phyloP scores from a whole-genome alignment of 2,329 filamentous ascomycete genomes.

The Daldinia sp. region DNA sequence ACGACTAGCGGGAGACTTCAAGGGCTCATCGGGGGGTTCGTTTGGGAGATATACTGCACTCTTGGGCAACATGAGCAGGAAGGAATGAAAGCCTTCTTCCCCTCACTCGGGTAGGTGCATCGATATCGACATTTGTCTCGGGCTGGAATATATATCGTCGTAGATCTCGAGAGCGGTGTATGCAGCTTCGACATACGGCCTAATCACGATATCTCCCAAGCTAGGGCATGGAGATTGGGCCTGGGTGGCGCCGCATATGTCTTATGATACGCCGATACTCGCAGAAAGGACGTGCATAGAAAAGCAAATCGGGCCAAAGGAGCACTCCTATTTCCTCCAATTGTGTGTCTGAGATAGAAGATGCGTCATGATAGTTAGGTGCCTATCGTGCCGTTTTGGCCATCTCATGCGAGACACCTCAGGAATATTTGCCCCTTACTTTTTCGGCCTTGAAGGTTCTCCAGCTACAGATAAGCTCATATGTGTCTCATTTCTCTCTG shows the following conservation, averaged over 20 bases:
- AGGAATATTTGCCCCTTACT: neutral
- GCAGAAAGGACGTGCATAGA: conserved; percentile 21
- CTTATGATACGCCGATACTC: conserved; percentile 16
- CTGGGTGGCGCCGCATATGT: conserved; percentile 26
- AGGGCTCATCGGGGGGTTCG: neutral
- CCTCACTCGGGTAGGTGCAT: neutral
- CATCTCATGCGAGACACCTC: neutral
- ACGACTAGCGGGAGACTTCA: neutral
- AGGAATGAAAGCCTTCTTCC: neutral
- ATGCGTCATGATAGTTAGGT: neutral
- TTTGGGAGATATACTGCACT: neutral
- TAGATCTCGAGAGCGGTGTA: conserved; percentile 17
- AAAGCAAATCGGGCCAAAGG: conserved; percentile 13
- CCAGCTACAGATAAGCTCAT: neutral
- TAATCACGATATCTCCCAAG: conserved; percentile 7
- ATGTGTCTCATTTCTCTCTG: neutral
- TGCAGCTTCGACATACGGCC: conserved; percentile 9
- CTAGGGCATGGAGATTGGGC: neutral
- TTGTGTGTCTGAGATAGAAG: neutral
- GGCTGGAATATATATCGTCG: neutral
- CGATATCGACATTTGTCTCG: conserved; percentile 1
- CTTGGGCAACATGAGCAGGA: neutral
- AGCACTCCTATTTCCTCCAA: neutral
- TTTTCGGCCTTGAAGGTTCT: neutral
- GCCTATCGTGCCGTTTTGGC: neutral